These are phyloP conservation scores for Penicillium sp. DNA, from an alignment of 2,329 filamentous ascomycete species.

Conservation along the genomic window DNA sequence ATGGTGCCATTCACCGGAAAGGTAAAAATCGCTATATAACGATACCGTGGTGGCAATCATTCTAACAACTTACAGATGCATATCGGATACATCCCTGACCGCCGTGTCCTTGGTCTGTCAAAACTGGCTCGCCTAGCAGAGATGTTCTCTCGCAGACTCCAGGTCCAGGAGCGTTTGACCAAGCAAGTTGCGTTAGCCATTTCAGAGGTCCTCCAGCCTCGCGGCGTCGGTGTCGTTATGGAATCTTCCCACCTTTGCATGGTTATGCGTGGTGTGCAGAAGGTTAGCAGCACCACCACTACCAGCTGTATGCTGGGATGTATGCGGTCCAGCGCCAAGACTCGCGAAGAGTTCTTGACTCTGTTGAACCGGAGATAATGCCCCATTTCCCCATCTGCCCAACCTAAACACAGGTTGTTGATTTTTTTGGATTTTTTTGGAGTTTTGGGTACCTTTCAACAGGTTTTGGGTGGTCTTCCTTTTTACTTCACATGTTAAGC, in stretches of 20 bases:
- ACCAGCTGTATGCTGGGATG: conserved; percentile 98
- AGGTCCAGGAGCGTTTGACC: conserved; percentile 94
- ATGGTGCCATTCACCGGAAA: conserved; percentile 95
- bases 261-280: conserved; percentile 98
- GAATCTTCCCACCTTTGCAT: conserved; percentile 96
- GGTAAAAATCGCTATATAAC: conserved; percentile 50
- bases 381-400: conserved; percentile 12
- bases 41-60: neutral
- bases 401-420: conserved; percentile 26
- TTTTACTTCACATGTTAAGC: conserved; percentile 21
- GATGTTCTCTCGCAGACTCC: conserved; percentile 89
- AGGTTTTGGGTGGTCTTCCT: conserved; percentile 34
- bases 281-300: conserved; percentile 81
- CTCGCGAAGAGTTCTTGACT: conserved; percentile 90
- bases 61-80: conserved; percentile 69
- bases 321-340: conserved; percentile 90
- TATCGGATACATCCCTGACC: conserved; percentile 93
- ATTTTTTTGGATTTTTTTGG: conserved; percentile 31
- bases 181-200: conserved; percentile 95
- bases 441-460: conserved; percentile 46
- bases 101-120: conserved; percentile 89
- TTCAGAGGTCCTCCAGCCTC: conserved; percentile 87
- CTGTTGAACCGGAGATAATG: conserved; percentile 61
- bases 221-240: conserved; percentile 96
- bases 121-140: conserved; percentile 95